Evolutionary conservation across 2,329 filamentous ascomycete species (phyloP).

Genomic region (Aspergillus sergii): DNA sequence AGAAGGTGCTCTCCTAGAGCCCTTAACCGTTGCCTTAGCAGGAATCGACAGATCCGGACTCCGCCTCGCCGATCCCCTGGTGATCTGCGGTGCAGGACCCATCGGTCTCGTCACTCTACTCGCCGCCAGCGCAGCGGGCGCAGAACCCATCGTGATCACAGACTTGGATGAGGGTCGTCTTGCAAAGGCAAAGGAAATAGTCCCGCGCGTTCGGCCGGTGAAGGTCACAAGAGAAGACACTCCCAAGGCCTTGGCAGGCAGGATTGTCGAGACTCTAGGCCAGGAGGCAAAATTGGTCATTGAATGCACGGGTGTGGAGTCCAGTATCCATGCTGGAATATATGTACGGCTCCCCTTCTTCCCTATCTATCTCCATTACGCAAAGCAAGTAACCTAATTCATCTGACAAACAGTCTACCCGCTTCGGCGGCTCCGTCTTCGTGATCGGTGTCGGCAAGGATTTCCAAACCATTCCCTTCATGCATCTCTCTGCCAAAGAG

Average conservation of each 20-base stretch:
- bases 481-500: slow-evolving; percentile 24
- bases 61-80: slow-evolving; percentile 19
- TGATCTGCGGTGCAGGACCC: slow-evolving; percentile 22
- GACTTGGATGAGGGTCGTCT: slow-evolving; percentile 21
- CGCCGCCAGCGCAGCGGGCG: slow-evolving; percentile 20
- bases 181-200: slow-evolving; percentile 22
- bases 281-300: slow-evolving; percentile 23
- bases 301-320: slow-evolving; percentile 25
- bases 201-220: slow-evolving; percentile 17
- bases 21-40: slow-evolving; percentile 21
- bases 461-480: slow-evolving; percentile 25
- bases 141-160: slow-evolving; percentile 22
- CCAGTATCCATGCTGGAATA: slow-evolving; percentile 23
- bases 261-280: slow-evolving; percentile 19
- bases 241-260: slow-evolving; percentile 9
- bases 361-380: no score
- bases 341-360: slow-evolving; percentile 12
- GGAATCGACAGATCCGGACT: slow-evolving; percentile 21
- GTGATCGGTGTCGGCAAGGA: slow-evolving; percentile 24
- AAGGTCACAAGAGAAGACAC: slow-evolving; percentile 10
- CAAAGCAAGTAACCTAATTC: no score
- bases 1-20: slow-evolving; percentile 20
- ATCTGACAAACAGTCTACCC: slow-evolving; percentile 16
- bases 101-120: slow-evolving; percentile 24
- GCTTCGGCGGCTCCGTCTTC: slow-evolving; percentile 22